Evolutionary conservation across 2,329 filamentous ascomycete species (phyloP).

Genomic region (Cercospora zeina): DNA sequence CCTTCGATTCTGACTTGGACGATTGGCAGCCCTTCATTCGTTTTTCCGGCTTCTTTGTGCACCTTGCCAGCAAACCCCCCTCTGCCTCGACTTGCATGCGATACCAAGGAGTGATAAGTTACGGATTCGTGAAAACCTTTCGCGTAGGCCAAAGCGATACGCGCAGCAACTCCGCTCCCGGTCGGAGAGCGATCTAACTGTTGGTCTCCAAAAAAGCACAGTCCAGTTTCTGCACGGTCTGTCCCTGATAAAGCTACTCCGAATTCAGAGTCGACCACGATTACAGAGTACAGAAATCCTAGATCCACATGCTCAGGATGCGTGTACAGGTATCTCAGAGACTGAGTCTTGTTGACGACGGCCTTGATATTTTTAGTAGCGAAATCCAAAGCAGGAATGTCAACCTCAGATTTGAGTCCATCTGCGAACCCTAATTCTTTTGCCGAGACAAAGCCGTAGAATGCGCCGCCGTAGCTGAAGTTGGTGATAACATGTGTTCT

Average conservation of each 20-base stretch:
- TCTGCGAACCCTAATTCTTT: constrained; percentile 45
- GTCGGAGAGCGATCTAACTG: constrained; percentile 51
- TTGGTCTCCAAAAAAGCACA: constrained; percentile 44
- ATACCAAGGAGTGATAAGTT: constrained; percentile 27
- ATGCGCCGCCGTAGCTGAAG: constrained; percentile 50
- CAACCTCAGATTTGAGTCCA: constrained; percentile 33
- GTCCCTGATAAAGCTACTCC: constrained; percentile 25
- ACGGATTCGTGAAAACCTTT: constrained; percentile 17
- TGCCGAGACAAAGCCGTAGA: constrained; percentile 45
- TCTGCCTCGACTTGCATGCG: constrained; percentile 17
- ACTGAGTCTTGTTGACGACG: constrained; percentile 36
- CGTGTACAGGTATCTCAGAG: constrained; percentile 29
- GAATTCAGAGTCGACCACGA: constrained; percentile 41
- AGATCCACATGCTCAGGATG: constrained; percentile 41
- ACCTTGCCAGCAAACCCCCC: constrained; percentile 25
- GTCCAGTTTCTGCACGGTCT: constrained; percentile 45
- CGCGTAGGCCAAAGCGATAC: constrained; percentile 34
- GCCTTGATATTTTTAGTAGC: constrained; percentile 42
- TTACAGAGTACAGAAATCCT: constrained; percentile 43
- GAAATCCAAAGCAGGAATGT: constrained; percentile 39
- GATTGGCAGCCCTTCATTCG: constrained; percentile 10
- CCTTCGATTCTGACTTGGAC: constrained; percentile 22
- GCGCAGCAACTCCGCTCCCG: constrained; percentile 39
- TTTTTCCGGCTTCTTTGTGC: constrained; percentile 7
- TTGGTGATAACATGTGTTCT: constrained; percentile 38